Conservation (phyloP, 1,139 yeast genomes). For the Geotrichum siamense region DNA sequence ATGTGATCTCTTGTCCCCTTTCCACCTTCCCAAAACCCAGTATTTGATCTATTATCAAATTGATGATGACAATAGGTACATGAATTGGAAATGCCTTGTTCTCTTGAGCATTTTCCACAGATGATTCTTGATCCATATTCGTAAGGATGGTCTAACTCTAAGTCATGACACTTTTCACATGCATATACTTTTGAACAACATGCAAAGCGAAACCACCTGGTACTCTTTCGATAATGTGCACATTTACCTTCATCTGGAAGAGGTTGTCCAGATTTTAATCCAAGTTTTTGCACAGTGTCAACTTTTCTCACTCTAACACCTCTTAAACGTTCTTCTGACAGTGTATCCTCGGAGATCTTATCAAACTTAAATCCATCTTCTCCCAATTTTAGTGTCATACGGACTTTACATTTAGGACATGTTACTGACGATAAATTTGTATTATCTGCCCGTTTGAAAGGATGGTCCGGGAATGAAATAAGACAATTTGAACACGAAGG, state of each 20-base stretch:
- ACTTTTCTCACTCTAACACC: slow-evolving; percentile 20
- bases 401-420: slow-evolving; percentile 36
- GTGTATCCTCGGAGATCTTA: slow-evolving; percentile 28
- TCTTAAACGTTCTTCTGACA: slow-evolving; percentile 21
- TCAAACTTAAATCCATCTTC: slow-evolving; percentile 29
- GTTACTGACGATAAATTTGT: slow-evolving; percentile 30
- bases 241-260: slow-evolving; percentile 39
- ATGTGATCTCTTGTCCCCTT: slow-evolving; percentile 38
- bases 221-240: slow-evolving; percentile 37
- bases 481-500: slow-evolving; percentile 37
- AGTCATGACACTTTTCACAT: slow-evolving; percentile 40
- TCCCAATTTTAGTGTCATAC: slow-evolving; percentile 32
- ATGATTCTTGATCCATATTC: slow-evolving; percentile 39
- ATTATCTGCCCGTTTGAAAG: slow-evolving; percentile 32
- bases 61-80: slow-evolving; percentile 36
- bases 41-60: slow-evolving; percentile 28
- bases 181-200: slow-evolving; percentile 40
- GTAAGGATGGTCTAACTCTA: slow-evolving; percentile 32
- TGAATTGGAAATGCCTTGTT: slow-evolving; percentile 35
- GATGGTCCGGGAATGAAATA: slow-evolving; percentile 23
- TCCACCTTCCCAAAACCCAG: slow-evolving; percentile 44
- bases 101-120: slow-evolving; percentile 41
- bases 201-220: slow-evolving; percentile 40
- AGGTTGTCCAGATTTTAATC: slow-evolving; percentile 36
- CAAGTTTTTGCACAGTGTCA: slow-evolving; percentile 27